Evolutionary conservation across 176 grass and related monocot species (phyloP).

Genomic region (Avena insularis): DNA sequence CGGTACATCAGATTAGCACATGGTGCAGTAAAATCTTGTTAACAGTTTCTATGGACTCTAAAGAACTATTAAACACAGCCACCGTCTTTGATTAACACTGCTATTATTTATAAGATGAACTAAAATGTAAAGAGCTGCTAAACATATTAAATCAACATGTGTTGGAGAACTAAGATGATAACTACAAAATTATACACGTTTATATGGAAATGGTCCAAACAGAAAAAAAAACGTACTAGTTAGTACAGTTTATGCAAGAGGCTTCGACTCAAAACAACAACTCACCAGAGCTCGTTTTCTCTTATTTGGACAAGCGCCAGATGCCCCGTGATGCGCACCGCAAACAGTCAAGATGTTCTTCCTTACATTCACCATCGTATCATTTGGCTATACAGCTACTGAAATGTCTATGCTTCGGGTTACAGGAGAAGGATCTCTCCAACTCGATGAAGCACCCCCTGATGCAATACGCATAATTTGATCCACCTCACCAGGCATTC

Average conservation of each 20-base stretch:
- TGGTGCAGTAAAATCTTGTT: constrained; percentile 21
- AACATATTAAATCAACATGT: constrained; percentile 27
- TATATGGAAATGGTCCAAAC: constrained; percentile 30
- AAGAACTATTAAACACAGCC: constrained; percentile 3
- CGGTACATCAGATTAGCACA: background rate
- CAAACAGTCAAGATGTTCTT: constrained; percentile 21
- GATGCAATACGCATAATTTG: constrained; percentile 63
- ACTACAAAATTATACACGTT: constrained; percentile 16
- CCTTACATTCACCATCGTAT: constrained; percentile 16
- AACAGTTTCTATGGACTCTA: background rate
- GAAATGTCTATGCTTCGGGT: constrained; percentile 64
- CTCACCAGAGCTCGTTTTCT: constrained; percentile 41
- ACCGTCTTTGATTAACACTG: background rate
- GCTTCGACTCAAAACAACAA: background rate
- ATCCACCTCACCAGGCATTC: constrained; percentile 81
- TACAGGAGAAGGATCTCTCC: constrained; percentile 55
- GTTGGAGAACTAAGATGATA: background rate
- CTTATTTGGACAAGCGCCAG: constrained; percentile 35
- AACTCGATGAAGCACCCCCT: constrained; percentile 45
- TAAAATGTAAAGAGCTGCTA: background rate
- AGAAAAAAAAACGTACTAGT: constrained; percentile 6
- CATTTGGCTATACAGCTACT: constrained; percentile 66
- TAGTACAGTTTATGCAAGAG: constrained; percentile 16
- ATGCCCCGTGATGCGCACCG: background rate
- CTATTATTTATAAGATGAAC: constrained; percentile 28